Evolutionary conservation across 768 basidiomycete genomes (phyloP), one percentile per base, ranked within the genome.

Genomic region (Hericium alpestre): DNA sequence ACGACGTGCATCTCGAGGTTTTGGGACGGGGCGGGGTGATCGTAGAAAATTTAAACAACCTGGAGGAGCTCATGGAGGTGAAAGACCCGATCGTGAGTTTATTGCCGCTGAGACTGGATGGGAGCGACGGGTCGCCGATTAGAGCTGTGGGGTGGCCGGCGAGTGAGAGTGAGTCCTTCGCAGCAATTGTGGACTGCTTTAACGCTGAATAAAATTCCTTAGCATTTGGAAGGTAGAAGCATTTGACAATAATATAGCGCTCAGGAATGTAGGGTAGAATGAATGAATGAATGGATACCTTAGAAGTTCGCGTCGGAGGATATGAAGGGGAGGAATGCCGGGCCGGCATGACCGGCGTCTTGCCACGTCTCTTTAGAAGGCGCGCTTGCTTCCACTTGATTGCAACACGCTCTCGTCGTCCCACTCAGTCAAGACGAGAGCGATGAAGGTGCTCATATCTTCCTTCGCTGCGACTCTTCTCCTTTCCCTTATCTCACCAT

Each of bases 111-210:
- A 80, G 73, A 22, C 55, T 89, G n/a, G 70, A 70, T 4, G 77
- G 74, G 1, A 74, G 77, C 22, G 87, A 90, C 64, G 87, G 83
- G 4, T 83, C 84, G 13, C 87, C 87, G 1, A 72, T 86, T n/a
- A 75, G 87, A 59, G 87, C 85, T 4, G 81, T 81, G 58, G 87
- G 81, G 8, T 82, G 77, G 79, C 15, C 23, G 11, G 49, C 49
- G 8, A 20, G 43, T 9, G 43, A 46, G 43, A 46, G 22, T 23
- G 13, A 51, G 27, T 51, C 22, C 32, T 8, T 32, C 1, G 3
- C 8, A 23, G 3, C 20, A 25, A 27, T 4, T 25, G 23, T 15
- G 7, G 13, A n/a, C 43, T 22, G 43, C 22, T 22, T n/a, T 46
- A 46, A 16, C 22, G 43, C 22, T 46, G 43, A 16, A 46, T 11